Base-by-base conservation (phyloP, 2,329 filamentous ascomycete species). In the Aurifilum marmelostoma region DNA sequence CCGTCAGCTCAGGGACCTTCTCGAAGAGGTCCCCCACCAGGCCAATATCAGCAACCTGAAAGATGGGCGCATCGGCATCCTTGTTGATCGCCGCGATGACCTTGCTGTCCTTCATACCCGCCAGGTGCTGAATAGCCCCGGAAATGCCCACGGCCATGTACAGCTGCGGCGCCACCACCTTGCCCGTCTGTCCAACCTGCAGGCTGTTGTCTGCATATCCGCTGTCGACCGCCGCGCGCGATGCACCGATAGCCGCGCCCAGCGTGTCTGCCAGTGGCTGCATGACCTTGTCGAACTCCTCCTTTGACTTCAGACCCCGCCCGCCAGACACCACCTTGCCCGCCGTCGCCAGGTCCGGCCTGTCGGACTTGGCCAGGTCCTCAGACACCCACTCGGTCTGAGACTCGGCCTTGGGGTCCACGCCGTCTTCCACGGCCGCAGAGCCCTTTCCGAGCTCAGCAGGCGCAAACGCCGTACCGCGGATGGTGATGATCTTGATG, bases 71-170 rank as follows among this genome's bases (percentile, higher is more conserved):
- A 80, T 99, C 96, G 5, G 90, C 85, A 77, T 99, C 96, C 84
- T 99, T 99, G 86, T 99, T 99, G 78, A 99, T 98, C 18, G 93
- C 93, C 29, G 95, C 96, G 83, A 99, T 99, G 69, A 99, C 96
- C 85, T 99, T 99, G 85, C 94, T 97, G 79, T 99, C 96, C 87
- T 99, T 99, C 96, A 99, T 99, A 78, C 96, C 96, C 41, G 96
- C 96, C 81, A 99, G 82, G 85, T 99, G 96, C 83, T 99, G 96
- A 75, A 99, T 99, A 29, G 96, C 96, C 66, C 96, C 96, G 11
- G 93, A 97, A 75, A 99, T 98, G 77, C 96, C 96, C 16, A 95
- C 94, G 66, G 94, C 97, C 74, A 99, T 87, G 79, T 99, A 99
- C 71, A 99, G 84, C 80, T 99, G 91, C 70, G 96, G 96, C 61